Evolutionary conservation across 331 rosid species (phyloP), one percentile per base, ranked within the genome.

Genomic region (Erythrophleum ivorense): DNA sequence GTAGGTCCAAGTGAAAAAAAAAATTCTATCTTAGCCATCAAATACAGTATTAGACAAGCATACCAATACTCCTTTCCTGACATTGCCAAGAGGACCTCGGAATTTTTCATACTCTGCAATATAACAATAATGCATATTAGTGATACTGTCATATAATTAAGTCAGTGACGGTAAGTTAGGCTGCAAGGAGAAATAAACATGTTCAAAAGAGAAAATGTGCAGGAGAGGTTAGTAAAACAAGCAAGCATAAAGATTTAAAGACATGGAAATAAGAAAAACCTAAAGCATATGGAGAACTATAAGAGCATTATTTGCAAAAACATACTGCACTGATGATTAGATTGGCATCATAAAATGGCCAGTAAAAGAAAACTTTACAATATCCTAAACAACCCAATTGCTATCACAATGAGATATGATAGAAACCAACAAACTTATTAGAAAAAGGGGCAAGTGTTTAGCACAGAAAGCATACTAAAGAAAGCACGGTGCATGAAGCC

Each of bases 401-500:
- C n/a, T 15, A 60, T 49, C 41, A 71, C 40, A 58, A 3, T 21
- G 21, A 41, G 24, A 54, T 49, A 49, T 49, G 54, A 80, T 19
- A 52, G 34, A 54, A 66, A 63, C 66, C 21, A 36, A 33, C 60
- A 54, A 45, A 75, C 12, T 38, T 67, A 38, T 4, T 19, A 41
- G 70, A 29, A 48, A 16, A 38, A 46, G 64, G 10, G n/a, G 15
- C 11, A 13, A 31, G 19, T 53, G 38, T 85, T 41, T 48, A 24
- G 77, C 24, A 50, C 62, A 83, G 73, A 70, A 78, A 59, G 64
- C 88, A 72, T 95, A 95, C 99, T 82, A 54, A 81, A 81, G 91
- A 95, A 95, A 81, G 99, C 98, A 78, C 98, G 97, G 83, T 95
- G 99, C 98, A 95, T 95, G 82, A 95, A 95, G 75, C 99, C 99